Evolutionary conservation across 106 monocot species (phyloP).

Genomic region (Dendrobium chrysotoxum): DNA sequence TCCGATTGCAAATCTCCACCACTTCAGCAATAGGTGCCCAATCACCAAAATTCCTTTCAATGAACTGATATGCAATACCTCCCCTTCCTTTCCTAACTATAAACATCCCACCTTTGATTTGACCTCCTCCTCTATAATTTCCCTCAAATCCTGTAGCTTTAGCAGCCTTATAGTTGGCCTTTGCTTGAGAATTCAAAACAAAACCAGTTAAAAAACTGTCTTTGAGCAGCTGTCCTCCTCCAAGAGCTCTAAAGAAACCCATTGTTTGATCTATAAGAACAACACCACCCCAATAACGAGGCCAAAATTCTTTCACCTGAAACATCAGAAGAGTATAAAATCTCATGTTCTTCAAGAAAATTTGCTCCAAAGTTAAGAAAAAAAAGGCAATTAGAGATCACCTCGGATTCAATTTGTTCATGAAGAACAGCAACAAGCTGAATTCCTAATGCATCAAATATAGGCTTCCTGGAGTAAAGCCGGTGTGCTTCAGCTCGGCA

Average conservation of each 20-base stretch:
- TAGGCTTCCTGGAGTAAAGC: conserved; percentile 31
- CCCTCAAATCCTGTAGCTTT: conserved; percentile 18
- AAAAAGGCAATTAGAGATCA: conserved; percentile 7
- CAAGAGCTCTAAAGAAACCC: conserved; percentile 38
- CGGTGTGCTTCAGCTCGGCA: conserved; percentile 45
- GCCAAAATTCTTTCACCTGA: conserved; percentile 45
- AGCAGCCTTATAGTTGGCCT: conserved; percentile 21
- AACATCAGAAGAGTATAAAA: neutral
- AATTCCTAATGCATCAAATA: conserved; percentile 38
- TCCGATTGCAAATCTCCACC: conserved; percentile 29
- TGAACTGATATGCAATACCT: conserved; percentile 40
- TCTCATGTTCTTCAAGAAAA: neutral
- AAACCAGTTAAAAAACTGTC: conserved; percentile 28
- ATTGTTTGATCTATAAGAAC: conserved; percentile 26
- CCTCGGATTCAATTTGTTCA: conserved; percentile 30
- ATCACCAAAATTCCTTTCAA: conserved; percentile 47
- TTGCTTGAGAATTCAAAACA: conserved; percentile 23
- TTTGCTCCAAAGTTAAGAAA: too few species aligned
- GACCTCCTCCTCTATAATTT: conserved; percentile 18
- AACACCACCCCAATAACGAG: conserved; percentile 33
- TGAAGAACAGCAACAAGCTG: conserved; percentile 34
- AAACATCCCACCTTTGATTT: conserved; percentile 31
- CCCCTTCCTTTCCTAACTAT: conserved; percentile 27
- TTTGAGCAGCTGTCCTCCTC: conserved; percentile 26
- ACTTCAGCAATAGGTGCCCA: conserved; percentile 46